Percentiles rank a stretch among this genome's conserved stretches.
These are phyloP conservation scores for Globisporangium viniferum DNA, from an alignment of 352 stramenopile genomes.

Conservation along the genomic window DNA sequence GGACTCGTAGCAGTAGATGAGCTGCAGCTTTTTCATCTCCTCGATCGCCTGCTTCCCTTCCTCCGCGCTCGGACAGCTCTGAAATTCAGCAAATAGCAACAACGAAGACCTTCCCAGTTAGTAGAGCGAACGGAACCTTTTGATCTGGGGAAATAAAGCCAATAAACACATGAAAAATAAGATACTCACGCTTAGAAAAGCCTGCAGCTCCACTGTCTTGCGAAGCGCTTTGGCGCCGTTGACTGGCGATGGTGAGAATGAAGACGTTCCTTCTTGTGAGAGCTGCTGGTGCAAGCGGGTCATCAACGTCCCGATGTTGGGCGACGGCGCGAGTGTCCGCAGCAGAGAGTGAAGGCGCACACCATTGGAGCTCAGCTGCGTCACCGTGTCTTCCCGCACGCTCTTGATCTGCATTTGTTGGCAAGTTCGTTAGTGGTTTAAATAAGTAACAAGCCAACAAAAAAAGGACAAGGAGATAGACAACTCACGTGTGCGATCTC, in stretches of 20 bases:
- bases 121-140: conserved; percentile 22
- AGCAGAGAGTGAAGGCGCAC: conserved; percentile 63
- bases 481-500: conserved; percentile 47
- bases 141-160: not conserved
- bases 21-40: conserved; percentile 76
- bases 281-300: conserved; percentile 72
- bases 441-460: too few relatives aligned
- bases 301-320: conserved; percentile 69
- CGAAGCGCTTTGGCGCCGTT: conserved; percentile 22
- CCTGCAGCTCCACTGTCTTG: conserved; percentile 64
- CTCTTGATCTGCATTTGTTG: conserved; percentile 34
- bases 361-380: conserved; percentile 54
- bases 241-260: conserved; percentile 6
- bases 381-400: conserved; percentile 41
- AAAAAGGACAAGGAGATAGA: too few relatives aligned
- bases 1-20: conserved; percentile 81
- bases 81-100: conserved; percentile 3
- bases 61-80: conserved; percentile 74
- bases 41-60: conserved; percentile 69
- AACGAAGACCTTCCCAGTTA: conserved; percentile 14
- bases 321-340: conserved; percentile 51
- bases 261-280: conserved; percentile 27
- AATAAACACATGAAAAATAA: conserved; percentile 5
- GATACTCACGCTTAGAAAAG: conserved; percentile 56
- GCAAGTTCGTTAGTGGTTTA: too few relatives aligned